Base-by-base conservation (phyloP, 441 rosid species). In the Corymbia calophylla region DNA sequence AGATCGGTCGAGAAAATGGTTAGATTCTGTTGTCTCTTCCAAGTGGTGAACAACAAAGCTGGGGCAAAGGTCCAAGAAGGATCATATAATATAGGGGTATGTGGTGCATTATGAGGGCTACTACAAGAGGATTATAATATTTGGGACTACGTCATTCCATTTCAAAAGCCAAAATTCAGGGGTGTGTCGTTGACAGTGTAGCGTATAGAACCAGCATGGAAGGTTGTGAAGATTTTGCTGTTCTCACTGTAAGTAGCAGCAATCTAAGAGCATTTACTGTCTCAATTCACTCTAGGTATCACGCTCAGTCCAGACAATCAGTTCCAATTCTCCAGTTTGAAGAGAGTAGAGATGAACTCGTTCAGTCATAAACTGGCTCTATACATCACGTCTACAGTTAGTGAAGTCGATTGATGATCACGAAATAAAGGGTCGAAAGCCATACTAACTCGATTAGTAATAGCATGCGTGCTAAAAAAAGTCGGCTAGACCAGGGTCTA, bases 141-240 rank as follows among this genome's bases (percentile, higher is more conserved):
- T 15, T 14, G 86, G 21, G 53, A 55, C 35, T 27, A 91, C 89
- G 90, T 90, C 94, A 90, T 31, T 88, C 91, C 91, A 90, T 91
- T 88, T 60, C 89, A 90, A 91, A 92, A 90, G 94, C 95, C 93
- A 80, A 19, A 91, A 87, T 55, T 93, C 70, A 27, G 89, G 94
- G 93, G 90, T 47, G 31, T 81, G 88, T 84, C 53, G 84, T 87
- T 90, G 92, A 91, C 91, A 91, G 56, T 60, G 49, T 53, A 47
- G 35, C 39, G 64, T 84, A 51, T 27, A 44, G 49, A 21, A 77
- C 84, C 84, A 23, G 84, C 84, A 39, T 77, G 51, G 84, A 77
- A 77, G 84, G 84, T 3, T 77, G 84, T 23, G n/a, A 77, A 39
- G 51, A 77, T 77, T 39, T 77, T 39, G 84, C 51, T 77, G 51